These are phyloP conservation scores for Leccinum longicurvipes DNA, from an alignment of 768 basidiomycete genomes.

Conservation along the genomic window DNA sequence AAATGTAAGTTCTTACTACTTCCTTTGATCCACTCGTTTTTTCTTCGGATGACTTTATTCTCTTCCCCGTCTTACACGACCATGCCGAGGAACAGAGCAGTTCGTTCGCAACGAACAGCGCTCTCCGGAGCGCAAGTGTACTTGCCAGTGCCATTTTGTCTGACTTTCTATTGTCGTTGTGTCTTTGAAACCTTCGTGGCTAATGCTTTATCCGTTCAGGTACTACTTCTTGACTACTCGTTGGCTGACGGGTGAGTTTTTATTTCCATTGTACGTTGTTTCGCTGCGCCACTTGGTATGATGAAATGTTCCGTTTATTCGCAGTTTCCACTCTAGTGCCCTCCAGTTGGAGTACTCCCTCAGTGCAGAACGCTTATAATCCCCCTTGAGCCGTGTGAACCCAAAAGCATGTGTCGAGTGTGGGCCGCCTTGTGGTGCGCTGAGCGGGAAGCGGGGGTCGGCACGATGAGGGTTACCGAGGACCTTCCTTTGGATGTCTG, in stretches of 20 bases:
- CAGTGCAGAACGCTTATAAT: conserved; percentile 66
- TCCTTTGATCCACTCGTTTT: not conserved
- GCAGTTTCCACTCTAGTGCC: conserved; percentile 84
- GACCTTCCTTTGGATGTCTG: conserved; percentile 93
- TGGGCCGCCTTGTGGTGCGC: conserved; percentile 70
- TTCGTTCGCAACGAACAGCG: conserved; percentile 77
- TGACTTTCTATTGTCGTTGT: conserved; percentile 39
- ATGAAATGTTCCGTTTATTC: conserved; percentile 73
- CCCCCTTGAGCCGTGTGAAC: conserved; percentile 68
- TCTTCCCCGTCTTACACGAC: conserved; percentile 93
- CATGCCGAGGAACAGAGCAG: conserved; percentile 79
- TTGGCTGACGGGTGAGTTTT: conserved; percentile 23
- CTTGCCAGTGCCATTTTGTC: conserved; percentile 90
- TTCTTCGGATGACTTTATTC: conserved; percentile 67
- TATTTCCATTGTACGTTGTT: not conserved
- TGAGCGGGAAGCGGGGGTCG: conserved; percentile 72
- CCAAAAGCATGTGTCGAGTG: conserved; percentile 58
- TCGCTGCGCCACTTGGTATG: conserved; percentile 31
- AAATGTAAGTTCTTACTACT: conserved; percentile 11
- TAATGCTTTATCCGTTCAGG: conserved; percentile 13
- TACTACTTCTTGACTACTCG: not conserved
- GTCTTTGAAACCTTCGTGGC: conserved; percentile 3
- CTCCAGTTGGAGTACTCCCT: conserved; percentile 69
- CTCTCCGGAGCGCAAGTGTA: conserved; percentile 63
- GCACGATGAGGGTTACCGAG: conserved; percentile 60